Evolutionary conservation across 129 eudicot species (phyloP), one percentile per base, ranked within the genome.

Genomic region (Apium graveolens): DNA sequence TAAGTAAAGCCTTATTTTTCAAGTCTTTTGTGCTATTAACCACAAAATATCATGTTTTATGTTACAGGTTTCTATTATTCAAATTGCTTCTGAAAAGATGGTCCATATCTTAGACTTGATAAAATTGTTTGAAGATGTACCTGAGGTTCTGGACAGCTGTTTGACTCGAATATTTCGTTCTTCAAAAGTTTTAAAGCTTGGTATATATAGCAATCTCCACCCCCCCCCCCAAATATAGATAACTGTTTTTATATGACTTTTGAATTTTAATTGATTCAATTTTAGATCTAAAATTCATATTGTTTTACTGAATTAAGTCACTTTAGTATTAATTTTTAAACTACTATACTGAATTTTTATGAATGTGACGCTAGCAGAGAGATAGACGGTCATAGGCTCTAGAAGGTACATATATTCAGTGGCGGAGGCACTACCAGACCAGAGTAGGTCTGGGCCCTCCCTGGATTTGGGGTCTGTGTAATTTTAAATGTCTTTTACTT

Each of bases 11-110:
- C 66, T n/a, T n/a, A 6, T 26, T 24, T 24, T 60, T n/a, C 4
- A 24, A 24, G 68, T 60, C 68, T 60, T 60, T 60, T 29, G 13
- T 60, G 29, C 68, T n/a, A 60, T 11, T 60, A 9, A 60, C 32
- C 29, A n/a, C 68, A 21, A 26, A 60, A n/a, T 60, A 60, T n/a
- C 29, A 60, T 60, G 68, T 11, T 60, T 60, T 60, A 60, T 60
- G 16, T 80, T 80, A 82, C 95, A 96, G 99, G 99, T 96, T 60
- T 96, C 99, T 77, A 96, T 96, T 71, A 92, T 96, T 87, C 97
- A 96, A 81, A 90, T 96, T 85, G 96, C 99, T 80, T 86, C 97
- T 41, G 97, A 92, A 79, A 90, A 86, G 81, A 85, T 66, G 89
- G 99, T 90, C 77, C 92, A 86, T 76, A 89, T 96, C 81, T 70